Conservation (phyloP, 2,329 filamentous ascomycete genomes). For the Trichoderma breve region DNA sequence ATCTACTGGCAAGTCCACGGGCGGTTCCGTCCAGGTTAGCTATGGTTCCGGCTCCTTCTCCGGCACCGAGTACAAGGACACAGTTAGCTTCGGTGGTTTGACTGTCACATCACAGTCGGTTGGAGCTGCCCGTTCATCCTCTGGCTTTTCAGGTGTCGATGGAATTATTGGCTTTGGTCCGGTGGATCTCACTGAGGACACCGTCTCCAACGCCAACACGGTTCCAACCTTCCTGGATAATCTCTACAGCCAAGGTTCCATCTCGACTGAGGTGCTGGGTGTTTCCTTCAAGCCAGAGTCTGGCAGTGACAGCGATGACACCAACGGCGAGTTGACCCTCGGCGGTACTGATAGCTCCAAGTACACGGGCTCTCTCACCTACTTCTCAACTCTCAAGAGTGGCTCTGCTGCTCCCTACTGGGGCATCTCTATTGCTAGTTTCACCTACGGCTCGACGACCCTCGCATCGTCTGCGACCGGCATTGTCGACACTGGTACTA, state of each 20-base stretch:
- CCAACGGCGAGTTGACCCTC: conserved; percentile 28
- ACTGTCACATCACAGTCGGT: conserved; percentile 19
- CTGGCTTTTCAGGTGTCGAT: neutral
- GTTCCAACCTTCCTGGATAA: conserved; percentile 32
- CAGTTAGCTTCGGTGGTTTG: conserved; percentile 32
- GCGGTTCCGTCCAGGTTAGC: conserved; percentile 26
- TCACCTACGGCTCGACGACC: conserved; percentile 26
- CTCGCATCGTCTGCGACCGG: conserved; percentile 23
- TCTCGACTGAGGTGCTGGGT: conserved; percentile 30
- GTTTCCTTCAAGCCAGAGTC: conserved; percentile 19
- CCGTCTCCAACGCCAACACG: conserved; percentile 27
- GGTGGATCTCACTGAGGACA: conserved; percentile 27
- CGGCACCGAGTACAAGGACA: conserved; percentile 31
- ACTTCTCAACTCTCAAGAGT: conserved; percentile 20
- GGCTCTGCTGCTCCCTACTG: conserved; percentile 22
- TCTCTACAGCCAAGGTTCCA: conserved; percentile 29
- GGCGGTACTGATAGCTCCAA: conserved; percentile 26
- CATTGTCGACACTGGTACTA: conserved; percentile 31
- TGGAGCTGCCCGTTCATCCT: neutral
- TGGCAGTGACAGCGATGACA: conserved; percentile 3
- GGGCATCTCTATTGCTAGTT: conserved; percentile 26
- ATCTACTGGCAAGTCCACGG: conserved; percentile 22
- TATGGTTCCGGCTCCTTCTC: conserved; percentile 31
- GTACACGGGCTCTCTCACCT: conserved; percentile 24
- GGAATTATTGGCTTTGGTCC: conserved; percentile 26